A percentile compares a stretch with the other conserved stretches of the same genome.
Conservation (phyloP, 371 early-diverging fungal species). For the Dentiscutata heterogama region DNA sequence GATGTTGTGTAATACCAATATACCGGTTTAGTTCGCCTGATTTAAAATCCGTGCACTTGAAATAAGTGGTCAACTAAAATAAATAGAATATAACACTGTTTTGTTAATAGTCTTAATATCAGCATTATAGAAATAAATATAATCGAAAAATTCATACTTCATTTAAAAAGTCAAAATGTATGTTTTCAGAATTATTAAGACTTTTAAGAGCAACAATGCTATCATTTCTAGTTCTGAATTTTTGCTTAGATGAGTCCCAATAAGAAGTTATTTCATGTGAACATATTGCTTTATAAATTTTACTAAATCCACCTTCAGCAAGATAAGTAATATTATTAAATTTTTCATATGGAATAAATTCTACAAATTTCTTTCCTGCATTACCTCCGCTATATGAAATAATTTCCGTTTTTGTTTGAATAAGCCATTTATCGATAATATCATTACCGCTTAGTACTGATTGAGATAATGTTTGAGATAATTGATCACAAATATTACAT, state of each 20-base stretch:
- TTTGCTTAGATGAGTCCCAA: background rate
- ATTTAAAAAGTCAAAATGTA: background rate
- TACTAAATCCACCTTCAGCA: slow-evolving; percentile 6
- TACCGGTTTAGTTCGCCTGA: background rate
- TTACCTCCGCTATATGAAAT: too few relatives aligned
- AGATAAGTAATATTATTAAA: background rate
- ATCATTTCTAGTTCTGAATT: background rate
- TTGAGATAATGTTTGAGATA: too few relatives aligned
- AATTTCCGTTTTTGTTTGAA: too few relatives aligned
- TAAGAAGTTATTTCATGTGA: background rate
- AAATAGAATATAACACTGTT: too few relatives aligned
- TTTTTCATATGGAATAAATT: background rate
- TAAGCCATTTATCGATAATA: too few relatives aligned
- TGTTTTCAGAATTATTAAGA: background rate
- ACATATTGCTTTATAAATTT: slow-evolving; percentile 1
- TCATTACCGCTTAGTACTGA: too few relatives aligned
- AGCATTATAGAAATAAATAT: background rate
- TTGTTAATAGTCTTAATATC: too few relatives aligned
- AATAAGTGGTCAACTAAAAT: background rate
- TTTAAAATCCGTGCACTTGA: too few relatives aligned
- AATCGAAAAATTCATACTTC: background rate
- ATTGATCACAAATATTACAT: too few relatives aligned
- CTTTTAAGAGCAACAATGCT: background rate
- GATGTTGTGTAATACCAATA: background rate
- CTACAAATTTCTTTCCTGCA: background rate